phyloP scores from a whole-genome alignment of 805 yeast genomes.

The Ogataea siamensis region DNA sequence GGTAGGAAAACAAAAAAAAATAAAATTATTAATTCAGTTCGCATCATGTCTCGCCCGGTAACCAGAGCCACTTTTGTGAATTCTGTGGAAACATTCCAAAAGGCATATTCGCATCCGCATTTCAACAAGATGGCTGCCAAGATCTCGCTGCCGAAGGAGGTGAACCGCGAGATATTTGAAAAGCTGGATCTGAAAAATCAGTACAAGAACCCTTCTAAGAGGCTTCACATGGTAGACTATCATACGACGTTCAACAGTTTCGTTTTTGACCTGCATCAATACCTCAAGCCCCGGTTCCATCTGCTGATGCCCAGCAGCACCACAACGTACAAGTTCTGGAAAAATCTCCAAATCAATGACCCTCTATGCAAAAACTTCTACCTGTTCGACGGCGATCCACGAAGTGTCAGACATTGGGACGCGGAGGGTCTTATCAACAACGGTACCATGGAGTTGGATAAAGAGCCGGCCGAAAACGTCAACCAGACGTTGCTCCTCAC shows the following conservation, averaged over 20 bases:
- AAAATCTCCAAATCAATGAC: slow-evolving; percentile 3
- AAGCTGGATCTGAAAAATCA: slow-evolving; percentile 40
- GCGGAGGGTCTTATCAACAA: slow-evolving; percentile 37
- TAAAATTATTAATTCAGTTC: background rate
- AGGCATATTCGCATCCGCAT: slow-evolving; percentile 8
- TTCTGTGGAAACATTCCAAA: slow-evolving; percentile 10
- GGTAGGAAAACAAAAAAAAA: background rate
- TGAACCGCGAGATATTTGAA: slow-evolving; percentile 40
- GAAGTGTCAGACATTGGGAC: slow-evolving; percentile 19
- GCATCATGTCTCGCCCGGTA: background rate
- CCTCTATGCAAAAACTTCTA: slow-evolving; percentile 16
- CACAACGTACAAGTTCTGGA: slow-evolving; percentile 26
- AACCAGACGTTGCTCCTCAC: slow-evolving; percentile 31
- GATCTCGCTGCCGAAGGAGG: slow-evolving; percentile 15
- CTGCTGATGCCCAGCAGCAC: slow-evolving; percentile 42
- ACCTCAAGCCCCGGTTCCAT: slow-evolving; percentile 61
- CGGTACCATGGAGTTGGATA: slow-evolving; percentile 41
- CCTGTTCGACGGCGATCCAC: slow-evolving; percentile 19
- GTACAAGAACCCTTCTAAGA: slow-evolving; percentile 34
- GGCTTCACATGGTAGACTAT: slow-evolving; percentile 56
- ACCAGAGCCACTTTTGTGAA: slow-evolving; percentile 5
- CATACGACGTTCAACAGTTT: slow-evolving; percentile 61
- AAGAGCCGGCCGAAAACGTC: slow-evolving; percentile 16
- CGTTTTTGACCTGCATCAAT: slow-evolving; percentile 59
- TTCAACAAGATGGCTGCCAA: slow-evolving; percentile 12